Base-by-base conservation (phyloP, 306 rosid genomes). In the Phaseolus lunatus region DNA sequence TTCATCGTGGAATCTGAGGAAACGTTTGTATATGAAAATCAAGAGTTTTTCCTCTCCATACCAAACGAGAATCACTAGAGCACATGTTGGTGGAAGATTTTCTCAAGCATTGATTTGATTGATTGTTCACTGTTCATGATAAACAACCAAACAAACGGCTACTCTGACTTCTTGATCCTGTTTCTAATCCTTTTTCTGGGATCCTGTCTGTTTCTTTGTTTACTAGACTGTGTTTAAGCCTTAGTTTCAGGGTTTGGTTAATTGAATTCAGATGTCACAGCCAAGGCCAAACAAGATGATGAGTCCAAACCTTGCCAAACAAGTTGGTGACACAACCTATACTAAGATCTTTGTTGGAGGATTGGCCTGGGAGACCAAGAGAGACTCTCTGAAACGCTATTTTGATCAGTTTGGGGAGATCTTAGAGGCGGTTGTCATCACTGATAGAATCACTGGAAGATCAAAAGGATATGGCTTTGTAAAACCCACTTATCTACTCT, bases 391-490 rank as follows among this genome's bases (percentile, higher is more conserved):
- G 1, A 83, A 75, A 75, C 73, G 57, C n/a, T 83, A 83, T 53
- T 88, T 88, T 77, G 91, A 88, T 76, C 91, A 85, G 81, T 88
- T 81, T 81, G 89, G 91, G 1, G 89, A 88, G 70, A 88, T 88
- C 76, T 50, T 75, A 53, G 91, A 88, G 35, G 91, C 89, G 43
- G 91, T 83, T 75, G 91, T 88, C 8, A 88, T 88, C 84, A 78
- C 80, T 78, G 89, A 88, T 23, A 88, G 76, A 75, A 71, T 65
- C 75, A 75, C 89, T 23, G 87, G 89, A 78, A 81, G 73, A 82
- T 88, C 91, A 67, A 88, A 83, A 85, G 91, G 91, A 81, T 88
- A 88, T 68, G 91, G 91, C 87, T 88, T 88, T 72, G 91, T 88
- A 85, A 72, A n/a, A 72, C 44, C 63, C 53, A 15, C 58, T 68